phyloP scores from a whole-genome alignment of 495 filamentous ascomycete species.

The Aspergillus nanangensis region DNA sequence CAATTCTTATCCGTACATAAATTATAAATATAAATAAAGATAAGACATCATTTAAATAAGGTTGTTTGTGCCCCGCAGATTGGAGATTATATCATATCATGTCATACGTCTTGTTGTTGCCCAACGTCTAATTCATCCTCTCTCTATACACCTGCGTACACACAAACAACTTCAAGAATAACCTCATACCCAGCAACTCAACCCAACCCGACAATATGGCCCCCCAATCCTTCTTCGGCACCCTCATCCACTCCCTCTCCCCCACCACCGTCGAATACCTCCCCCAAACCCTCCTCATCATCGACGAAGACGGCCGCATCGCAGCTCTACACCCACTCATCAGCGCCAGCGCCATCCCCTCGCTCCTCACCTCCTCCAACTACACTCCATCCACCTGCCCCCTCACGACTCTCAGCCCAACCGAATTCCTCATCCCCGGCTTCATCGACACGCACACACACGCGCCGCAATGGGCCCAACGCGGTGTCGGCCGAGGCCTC shows the following conservation, averaged over 20 bases:
- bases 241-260: constrained; percentile 46
- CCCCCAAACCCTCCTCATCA: constrained; percentile 40
- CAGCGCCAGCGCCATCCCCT: constrained; percentile 32
- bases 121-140: not conserved
- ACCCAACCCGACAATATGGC: constrained; percentile 12
- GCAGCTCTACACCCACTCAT: constrained; percentile 36
- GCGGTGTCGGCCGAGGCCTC: constrained; percentile 54
- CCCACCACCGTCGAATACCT: constrained; percentile 40
- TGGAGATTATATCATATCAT: too few species aligned
- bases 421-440: constrained; percentile 56
- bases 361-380: constrained; percentile 18
- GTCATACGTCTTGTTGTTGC: not conserved
- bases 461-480: constrained; percentile 60
- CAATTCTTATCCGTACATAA: too few species aligned
- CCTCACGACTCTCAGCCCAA: constrained; percentile 36
- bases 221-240: constrained; percentile 45
- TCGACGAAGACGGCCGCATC: constrained; percentile 41
- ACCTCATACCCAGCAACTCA: too few species aligned
- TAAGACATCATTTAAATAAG: not conserved
- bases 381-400: constrained; percentile 31
- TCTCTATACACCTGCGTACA: too few species aligned
- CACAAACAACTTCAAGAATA: too few species aligned
- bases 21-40: not conserved
- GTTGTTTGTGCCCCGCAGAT: too few species aligned
- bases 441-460: constrained; percentile 65